phyloP scores from a whole-genome alignment of 257 asterid genomes.

The Verbascum thapsus region DNA sequence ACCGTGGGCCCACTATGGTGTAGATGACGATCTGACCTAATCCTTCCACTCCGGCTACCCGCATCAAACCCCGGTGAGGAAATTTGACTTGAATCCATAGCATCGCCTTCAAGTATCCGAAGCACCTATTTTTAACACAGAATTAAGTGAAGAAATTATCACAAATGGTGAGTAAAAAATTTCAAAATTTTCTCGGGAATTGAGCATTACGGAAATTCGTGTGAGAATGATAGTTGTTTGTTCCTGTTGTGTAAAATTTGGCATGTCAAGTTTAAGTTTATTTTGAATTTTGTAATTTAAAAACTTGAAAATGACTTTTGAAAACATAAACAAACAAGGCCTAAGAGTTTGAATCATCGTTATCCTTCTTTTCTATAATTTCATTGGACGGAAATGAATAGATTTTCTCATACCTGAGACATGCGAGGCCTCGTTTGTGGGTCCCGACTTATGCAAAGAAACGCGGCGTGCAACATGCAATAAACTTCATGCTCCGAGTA shows the following conservation, averaged over 20 bases:
- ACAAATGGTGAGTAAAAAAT: background rate
- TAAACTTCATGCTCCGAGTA: slow-evolving; percentile 69
- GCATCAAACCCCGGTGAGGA: slow-evolving; percentile 56
- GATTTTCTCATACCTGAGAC: slow-evolving; percentile 98
- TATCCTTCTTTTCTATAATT: too few species aligned
- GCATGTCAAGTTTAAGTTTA: too few species aligned
- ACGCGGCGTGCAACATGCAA: slow-evolving; percentile 92
- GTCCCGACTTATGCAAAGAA: slow-evolving; percentile 82
- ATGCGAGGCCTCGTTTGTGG: slow-evolving; percentile 91
- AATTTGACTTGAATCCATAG: slow-evolving; percentile 61
- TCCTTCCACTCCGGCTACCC: slow-evolving; percentile 71
- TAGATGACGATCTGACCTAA: slow-evolving; percentile 45
- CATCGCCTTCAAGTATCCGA: slow-evolving; percentile 82
- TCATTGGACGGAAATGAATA: too few species aligned
- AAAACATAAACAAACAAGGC: too few species aligned
- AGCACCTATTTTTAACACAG: slow-evolving; percentile 56
- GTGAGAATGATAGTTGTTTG: too few species aligned
- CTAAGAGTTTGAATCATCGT: too few species aligned
- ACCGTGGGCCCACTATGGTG: slow-evolving; percentile 40
- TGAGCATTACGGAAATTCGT: too few species aligned
- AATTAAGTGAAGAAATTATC: background rate
- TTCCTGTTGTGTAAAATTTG: too few species aligned
- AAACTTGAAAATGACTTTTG: too few species aligned
- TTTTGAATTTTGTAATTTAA: too few species aligned
- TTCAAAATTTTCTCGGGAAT: background rate